Conservation (phyloP, 1,284 basidiomycete species). For the Heterobasidion parviporum region DNA sequence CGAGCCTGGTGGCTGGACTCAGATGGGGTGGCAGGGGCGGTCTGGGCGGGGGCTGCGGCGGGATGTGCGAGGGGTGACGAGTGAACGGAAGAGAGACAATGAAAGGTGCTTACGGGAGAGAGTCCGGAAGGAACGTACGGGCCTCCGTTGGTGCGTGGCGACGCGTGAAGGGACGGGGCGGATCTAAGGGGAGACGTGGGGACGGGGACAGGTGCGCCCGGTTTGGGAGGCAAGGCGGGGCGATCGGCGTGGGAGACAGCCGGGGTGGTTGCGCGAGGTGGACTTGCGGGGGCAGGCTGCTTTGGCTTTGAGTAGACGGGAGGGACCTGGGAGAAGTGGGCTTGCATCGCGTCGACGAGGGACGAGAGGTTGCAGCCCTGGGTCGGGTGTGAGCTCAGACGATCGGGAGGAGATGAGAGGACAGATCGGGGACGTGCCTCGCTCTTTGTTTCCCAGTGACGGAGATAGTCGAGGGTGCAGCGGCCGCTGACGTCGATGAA, state of each 20-base stretch:
- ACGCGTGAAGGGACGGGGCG: background rate
- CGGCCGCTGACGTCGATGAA: slow-evolving; percentile 82
- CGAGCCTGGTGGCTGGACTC: no score
- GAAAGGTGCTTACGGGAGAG: background rate
- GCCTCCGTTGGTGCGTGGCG: no score
- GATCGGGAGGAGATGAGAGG: slow-evolving; percentile 4
- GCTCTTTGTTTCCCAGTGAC: slow-evolving; percentile 74
- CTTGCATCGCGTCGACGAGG: slow-evolving; percentile 67
- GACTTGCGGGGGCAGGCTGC: slow-evolving; percentile 10
- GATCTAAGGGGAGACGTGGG: background rate
- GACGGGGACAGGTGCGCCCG: slow-evolving; percentile 1
- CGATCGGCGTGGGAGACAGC: slow-evolving; percentile 13
- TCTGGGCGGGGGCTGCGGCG: slow-evolving; percentile 8
- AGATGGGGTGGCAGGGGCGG: slow-evolving; percentile 7
- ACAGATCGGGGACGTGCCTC: slow-evolving; percentile 50
- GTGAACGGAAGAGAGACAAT: background rate
- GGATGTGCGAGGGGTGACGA: no score
- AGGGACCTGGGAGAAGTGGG: slow-evolving; percentile 77
- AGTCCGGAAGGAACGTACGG: no score
- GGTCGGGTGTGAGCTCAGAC: slow-evolving; percentile 12
- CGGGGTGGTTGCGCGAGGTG: slow-evolving; percentile 15
- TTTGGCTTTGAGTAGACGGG: slow-evolving; percentile 88
- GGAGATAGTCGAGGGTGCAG: slow-evolving; percentile 61
- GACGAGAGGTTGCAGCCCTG: slow-evolving; percentile 64
- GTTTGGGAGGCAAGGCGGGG: slow-evolving; percentile 4